Evolutionary conservation across 495 filamentous ascomycete genomes (phyloP).

Genomic region (Trichoderma orchidacearum): DNA sequence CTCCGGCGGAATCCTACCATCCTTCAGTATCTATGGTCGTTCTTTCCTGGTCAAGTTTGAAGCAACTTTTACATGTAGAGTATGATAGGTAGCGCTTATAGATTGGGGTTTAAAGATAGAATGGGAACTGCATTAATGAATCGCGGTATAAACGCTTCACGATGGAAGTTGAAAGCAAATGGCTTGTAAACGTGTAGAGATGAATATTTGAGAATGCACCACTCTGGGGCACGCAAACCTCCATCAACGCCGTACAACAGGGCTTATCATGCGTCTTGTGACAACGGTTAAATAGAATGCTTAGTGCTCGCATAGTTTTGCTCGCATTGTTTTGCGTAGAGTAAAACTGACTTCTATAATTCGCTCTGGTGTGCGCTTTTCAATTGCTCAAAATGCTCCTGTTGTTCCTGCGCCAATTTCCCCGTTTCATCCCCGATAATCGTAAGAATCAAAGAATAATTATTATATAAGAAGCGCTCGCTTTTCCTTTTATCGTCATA

Average conservation of each 20-base stretch:
- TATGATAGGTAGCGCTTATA: too few relatives aligned
- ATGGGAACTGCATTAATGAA: too few relatives aligned
- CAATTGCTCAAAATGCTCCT: conserved; percentile 49
- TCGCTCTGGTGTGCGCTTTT: conserved; percentile 35
- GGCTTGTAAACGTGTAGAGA: too few relatives aligned
- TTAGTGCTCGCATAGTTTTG: background rate
- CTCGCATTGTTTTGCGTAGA: background rate
- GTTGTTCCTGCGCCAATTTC: conserved; percentile 63
- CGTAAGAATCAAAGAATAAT: conserved; percentile 82
- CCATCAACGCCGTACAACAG: too few relatives aligned
- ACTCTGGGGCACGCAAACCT: too few relatives aligned
- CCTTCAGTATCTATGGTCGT: conserved; percentile 7
- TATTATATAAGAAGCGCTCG: conserved; percentile 84
- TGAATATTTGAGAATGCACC: too few relatives aligned
- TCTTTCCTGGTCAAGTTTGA: conserved; percentile 5
- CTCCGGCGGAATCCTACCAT: conserved; percentile 19
- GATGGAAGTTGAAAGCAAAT: too few relatives aligned
- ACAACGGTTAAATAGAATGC: background rate
- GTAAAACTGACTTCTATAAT: conserved; percentile 6
- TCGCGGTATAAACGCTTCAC: too few relatives aligned
- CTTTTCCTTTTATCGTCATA: conserved; percentile 66
- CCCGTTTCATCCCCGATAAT: conserved; percentile 79
- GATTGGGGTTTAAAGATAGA: too few relatives aligned
- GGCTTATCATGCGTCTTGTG: background rate
- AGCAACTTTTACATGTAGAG: background rate